Percentiles rank a stretch among this genome's conserved stretches.
Evolutionary conservation across 306 rosid genomes (phyloP).

Genomic region (Herpetospermum pedunculosum): DNA sequence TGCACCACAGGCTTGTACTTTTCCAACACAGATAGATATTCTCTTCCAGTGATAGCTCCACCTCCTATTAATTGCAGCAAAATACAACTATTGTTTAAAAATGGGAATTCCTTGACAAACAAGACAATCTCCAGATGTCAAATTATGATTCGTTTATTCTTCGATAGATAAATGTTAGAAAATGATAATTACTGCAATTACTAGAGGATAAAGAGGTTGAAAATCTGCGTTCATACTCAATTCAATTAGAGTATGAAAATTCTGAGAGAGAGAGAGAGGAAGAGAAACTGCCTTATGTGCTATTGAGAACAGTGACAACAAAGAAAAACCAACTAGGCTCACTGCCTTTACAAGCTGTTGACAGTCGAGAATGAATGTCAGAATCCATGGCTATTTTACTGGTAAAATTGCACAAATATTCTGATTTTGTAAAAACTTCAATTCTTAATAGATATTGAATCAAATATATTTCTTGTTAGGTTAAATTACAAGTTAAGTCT

Average conservation of each 20-base stretch:
- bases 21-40: slow-evolving; percentile 64
- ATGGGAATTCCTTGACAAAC: not conserved
- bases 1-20: slow-evolving; percentile 58
- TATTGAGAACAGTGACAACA: not conserved
- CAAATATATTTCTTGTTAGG: not conserved
- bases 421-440: not conserved
- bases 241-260: not conserved
- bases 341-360: not conserved
- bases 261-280: not conserved
- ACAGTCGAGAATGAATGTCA: not conserved
- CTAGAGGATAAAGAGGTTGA: not conserved
- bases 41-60: slow-evolving; percentile 70
- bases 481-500: no score
- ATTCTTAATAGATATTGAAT: not conserved
- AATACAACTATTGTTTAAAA: not conserved
- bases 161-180: not conserved
- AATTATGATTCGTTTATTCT: not conserved
- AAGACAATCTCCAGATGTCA: not conserved
- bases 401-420: not conserved
- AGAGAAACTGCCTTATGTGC: not conserved
- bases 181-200: not conserved
- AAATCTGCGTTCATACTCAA: not conserved
- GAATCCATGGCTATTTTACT: not conserved
- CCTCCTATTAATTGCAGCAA: slow-evolving; percentile 42
- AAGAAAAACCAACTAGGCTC: not conserved